Conservation (phyloP, 1,139 yeast genomes). For the Debaryomycetaceae sp. region DNA sequence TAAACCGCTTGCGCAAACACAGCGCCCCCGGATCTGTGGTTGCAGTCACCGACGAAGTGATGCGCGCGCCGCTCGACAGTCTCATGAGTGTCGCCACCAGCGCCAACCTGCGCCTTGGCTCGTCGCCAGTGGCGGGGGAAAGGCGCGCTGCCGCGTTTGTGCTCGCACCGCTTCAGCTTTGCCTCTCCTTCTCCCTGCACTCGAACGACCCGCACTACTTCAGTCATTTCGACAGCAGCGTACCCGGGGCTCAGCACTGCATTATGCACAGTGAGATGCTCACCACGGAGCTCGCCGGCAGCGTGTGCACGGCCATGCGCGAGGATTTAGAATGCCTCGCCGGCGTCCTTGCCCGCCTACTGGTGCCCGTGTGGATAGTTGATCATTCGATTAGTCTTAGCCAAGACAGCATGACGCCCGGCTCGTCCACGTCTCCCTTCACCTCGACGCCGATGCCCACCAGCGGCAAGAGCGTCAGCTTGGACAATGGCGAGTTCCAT, state of each 20-base stretch:
- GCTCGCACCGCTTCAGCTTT: too few relatives aligned
- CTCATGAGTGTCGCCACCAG: too few relatives aligned
- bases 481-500: constrained; percentile 23
- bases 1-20: constrained; percentile 13
- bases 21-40: too few relatives aligned
- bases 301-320: constrained; percentile 1
- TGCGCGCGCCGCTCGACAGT: too few relatives aligned
- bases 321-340: constrained; percentile 7
- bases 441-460: constrained; percentile 13
- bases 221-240: constrained; percentile 7
- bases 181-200: constrained; percentile 10
- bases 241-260: too few relatives aligned
- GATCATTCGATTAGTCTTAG: constrained; percentile 5
- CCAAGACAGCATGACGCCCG: constrained; percentile 7
- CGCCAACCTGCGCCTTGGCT: too few relatives aligned
- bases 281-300: neutral
- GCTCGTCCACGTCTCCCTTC: constrained; percentile 13
- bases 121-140: too few relatives aligned
- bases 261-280: too few relatives aligned
- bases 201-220: constrained; percentile 12
- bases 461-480: constrained; percentile 19
- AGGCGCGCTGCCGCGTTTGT: too few relatives aligned
- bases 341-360: constrained; percentile 3
- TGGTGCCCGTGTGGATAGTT: constrained; percentile 11
- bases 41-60: too few relatives aligned